Base-by-base conservation (phyloP, 306 rosid species). In the Vigna radiata region DNA sequence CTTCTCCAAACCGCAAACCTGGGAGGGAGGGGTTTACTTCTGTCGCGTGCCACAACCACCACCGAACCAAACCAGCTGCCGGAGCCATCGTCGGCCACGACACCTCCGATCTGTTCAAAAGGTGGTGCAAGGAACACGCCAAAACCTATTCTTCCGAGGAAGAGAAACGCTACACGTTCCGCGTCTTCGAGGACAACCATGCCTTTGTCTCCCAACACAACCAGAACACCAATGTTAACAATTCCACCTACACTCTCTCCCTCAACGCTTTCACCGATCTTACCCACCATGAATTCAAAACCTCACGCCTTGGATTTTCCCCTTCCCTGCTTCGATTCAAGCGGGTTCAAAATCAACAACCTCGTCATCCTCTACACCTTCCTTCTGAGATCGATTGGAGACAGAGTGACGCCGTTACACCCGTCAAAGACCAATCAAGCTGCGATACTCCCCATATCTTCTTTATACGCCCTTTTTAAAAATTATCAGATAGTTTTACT, bases 341-440 rank as follows among this genome's bases (percentile, higher is more conserved):
- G 50, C 77, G 37, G 18, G 19, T 7, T 9, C 59, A 65, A 61
- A 43, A 70, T 75, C 82, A 53, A 8, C 74, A 76, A 59, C 53
- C 75, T 10, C 55, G 13, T 62, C 23, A 68, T 11, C 54, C 33
- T n/a, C n/a, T 15, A 23, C 77, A 85, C 13, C 70, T 85, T 81
- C 95, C 98, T 76, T 82, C 87, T 70, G 81, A 91, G 75, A n/a
- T 92, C 46, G 98, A 91, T 86, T 94, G 98, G 96, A 86, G 97
- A 86, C 69, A 90, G 33, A 62, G 79, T 21, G 97, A 89, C 6
- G 96, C 93, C 0, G 98, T 92, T 16, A 88, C 95, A 53, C 17
- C 73, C 21, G 93, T 94, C 79, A 94, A 94, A 67, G 95, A 92
- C 80, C 97, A 94, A 86, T 92, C 87, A 67, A 86, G 87, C 68